Base-by-base conservation (phyloP, 345 rosid genomes). In the Lepidium africanum region DNA sequence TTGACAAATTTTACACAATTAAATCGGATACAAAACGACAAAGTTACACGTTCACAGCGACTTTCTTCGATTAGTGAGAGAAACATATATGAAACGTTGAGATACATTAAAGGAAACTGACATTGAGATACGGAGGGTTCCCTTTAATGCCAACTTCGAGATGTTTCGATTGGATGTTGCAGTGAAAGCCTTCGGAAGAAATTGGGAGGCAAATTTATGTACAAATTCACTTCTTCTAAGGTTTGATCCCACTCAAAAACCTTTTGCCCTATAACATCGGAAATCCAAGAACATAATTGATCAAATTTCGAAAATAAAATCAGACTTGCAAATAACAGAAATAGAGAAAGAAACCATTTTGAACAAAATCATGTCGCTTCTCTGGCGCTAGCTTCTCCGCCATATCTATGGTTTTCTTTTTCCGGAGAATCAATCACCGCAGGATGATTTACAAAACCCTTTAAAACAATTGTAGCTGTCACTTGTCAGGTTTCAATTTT, bases 191-290 rank as follows among this genome's bases (percentile, higher is more conserved):
- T 94, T 91, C 7, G 93, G 59, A 27, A 50, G 82, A 72, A 89
- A 63, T 86, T 89, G 2, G 88, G 87, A 0, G 97, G 96, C 45
- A 86, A 68, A 25, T 54, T 82, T 48, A 91, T 85, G 77, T 94
- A 94, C 53, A 94, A 64, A 45, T 89, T 91, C 25, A 89, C 89
- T 78, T 91, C 97, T 2, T 91, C 96, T 33, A 91, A 77, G 74
- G 90, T 89, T 82, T 91, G 96, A 81, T 94, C 96, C 99, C 97
- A 91, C 59, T 94, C 96, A 65, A 89, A 91, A 19, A 89, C 96
- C 70, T 82, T 84, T 66, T 87, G 83, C 37, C 83, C 97, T 89
- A 63, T 4, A 58, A 60, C 32, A 56, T 36, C 64, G 10, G 11
- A 38, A 47, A 39, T 12, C 16, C 36, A 66, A 73, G 11, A 74